phyloP scores from a whole-genome alignment of 163 green algal species.

The Scenedesmus sp. region DNA sequence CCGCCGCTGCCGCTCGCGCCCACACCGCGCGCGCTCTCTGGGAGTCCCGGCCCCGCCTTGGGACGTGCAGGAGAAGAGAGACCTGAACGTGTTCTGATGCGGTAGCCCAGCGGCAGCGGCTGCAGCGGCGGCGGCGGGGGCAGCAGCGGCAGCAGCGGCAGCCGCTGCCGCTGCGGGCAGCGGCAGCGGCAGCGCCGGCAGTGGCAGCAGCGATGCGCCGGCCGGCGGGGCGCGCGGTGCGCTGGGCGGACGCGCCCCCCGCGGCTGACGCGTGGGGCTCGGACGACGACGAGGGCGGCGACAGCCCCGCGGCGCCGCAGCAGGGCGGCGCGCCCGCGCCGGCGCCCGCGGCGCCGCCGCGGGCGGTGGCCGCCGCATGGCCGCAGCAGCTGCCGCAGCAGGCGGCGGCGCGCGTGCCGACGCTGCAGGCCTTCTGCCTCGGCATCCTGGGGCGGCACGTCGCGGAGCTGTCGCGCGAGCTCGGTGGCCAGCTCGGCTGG shows the following conservation, averaged over 20 bases:
- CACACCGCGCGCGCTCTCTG: no score
- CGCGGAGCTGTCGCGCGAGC: background rate
- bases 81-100: no score
- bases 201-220: background rate
- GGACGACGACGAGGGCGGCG: conserved; percentile 6
- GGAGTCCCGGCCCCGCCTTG: no score
- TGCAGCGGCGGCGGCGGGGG: no score
- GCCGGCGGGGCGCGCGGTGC: background rate
- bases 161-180: background rate
- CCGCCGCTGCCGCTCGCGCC: no score
- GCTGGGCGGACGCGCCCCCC: background rate
- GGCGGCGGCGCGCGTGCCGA: conserved; percentile 10
- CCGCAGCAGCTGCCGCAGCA: conserved; percentile 16
- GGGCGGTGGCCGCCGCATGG: background rate
- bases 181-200: background rate
- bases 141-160: no score
- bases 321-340: background rate
- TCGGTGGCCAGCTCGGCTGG: conserved; percentile 8
- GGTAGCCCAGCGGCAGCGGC: no score
- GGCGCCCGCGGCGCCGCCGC: background rate
- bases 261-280: conserved; percentile 25
- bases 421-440: conserved; percentile 10
- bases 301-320: background rate
- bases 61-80: no score
- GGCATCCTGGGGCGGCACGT: conserved; percentile 28